Evolutionary conservation across 225 moss, liverwort and hornwort species (phyloP).

Genomic region (Climacium dendroides): DNA sequence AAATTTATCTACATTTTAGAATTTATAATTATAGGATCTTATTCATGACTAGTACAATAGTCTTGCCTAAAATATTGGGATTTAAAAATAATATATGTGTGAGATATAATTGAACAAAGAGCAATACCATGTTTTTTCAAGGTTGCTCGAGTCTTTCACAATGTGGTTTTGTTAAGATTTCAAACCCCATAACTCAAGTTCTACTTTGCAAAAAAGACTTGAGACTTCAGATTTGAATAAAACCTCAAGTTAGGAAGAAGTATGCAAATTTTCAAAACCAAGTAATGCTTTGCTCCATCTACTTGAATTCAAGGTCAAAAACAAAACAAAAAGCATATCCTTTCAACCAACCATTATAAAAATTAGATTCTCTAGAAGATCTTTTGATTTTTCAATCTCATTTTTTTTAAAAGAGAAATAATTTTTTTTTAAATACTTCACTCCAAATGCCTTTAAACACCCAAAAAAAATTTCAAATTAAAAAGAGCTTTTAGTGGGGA

Average conservation of each 20-base stretch:
- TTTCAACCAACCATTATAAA: too few species aligned
- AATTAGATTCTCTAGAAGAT: background rate
- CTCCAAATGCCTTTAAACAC: accelerated
- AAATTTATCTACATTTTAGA: too few species aligned
- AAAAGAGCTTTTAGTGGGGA: too few species aligned
- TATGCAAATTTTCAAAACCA: background rate
- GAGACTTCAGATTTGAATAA: accelerated
- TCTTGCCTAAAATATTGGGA: accelerated
- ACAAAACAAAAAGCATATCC: too few species aligned
- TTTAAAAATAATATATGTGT: background rate
- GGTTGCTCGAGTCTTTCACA: accelerated
- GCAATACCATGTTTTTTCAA: background rate
- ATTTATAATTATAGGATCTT: too few species aligned
- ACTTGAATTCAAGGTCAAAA: accelerated
- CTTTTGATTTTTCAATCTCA: background rate
- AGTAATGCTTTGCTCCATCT: accelerated
- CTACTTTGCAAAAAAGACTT: background rate
- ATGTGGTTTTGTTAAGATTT: background rate
- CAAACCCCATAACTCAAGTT: background rate
- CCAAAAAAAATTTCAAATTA: too few species aligned
- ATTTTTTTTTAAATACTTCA: too few species aligned
- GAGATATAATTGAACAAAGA: accelerated
- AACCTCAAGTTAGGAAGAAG: accelerated
- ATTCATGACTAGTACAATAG: too few species aligned
- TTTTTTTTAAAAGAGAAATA: too few species aligned